Evolutionary conservation across 805 yeast genomes (phyloP), one percentile per base, ranked within the genome.

Genomic region (Saturnispora zaruensis): DNA sequence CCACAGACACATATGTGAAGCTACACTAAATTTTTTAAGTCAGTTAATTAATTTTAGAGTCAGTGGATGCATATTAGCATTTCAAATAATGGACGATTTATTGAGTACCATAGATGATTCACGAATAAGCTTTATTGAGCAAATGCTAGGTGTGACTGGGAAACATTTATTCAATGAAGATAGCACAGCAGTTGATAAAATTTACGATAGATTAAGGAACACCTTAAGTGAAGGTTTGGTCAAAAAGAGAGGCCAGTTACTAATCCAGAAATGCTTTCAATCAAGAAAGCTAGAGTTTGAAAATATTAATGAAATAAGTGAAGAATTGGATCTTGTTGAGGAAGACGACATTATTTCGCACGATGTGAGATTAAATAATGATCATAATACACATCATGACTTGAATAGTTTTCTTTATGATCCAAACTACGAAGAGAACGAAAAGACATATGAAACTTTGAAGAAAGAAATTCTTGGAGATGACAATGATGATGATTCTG

Each of bases 1-100:
- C 51, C 74, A 80, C 56, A 74, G 72, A 51, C 53, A 59, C 0
- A 54, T 62, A 4, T 76, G 83, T 45, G 59, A 70, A 6, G 64
- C 76, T 6, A 60, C 77, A 21, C 62, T 74, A 0, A 53, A 67
- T 3, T 79, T 88, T 54, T 45, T 88, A 14, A 79, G 84, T 3
- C 82, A 80, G 41, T 66, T 89, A 46, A 75, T 78, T 45, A 82
- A 82, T 56, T 82, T 77, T 55, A 76, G 72, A 46, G 84, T 88
- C 1, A 66, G 75, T 11, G 78, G 80, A 53, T 82, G 76, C 48
- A 67, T 76, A 20, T 56, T 82, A 3, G 65, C 71, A 0, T 65
- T 81, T n/a, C 82, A 84, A 57, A 62, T 83, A 1, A 49, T 79
- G 16, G 71, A 74, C 44, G 53, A 78, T 20, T 57, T 83, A 25